Percentiles rank a stretch among this genome's conserved stretches.
Evolutionary conservation across 2,329 filamentous ascomycete species (phyloP).

Genomic region (Monosporascus sp.): DNA sequence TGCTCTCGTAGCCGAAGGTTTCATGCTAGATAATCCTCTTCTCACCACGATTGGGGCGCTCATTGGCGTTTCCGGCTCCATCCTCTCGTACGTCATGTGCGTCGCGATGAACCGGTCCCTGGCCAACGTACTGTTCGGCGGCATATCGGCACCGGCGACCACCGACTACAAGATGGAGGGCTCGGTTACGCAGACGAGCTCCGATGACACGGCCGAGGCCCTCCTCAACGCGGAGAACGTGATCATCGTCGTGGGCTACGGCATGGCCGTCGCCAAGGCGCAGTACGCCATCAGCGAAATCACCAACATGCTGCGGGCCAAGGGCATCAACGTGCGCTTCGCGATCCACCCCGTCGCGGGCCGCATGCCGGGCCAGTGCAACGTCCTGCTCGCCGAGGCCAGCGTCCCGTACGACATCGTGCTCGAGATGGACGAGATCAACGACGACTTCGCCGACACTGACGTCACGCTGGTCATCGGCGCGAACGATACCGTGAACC

Average conservation of each 20-base stretch:
- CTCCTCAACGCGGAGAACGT: constrained; percentile 74
- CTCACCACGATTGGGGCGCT: constrained; percentile 80
- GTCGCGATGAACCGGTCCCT: constrained; percentile 88
- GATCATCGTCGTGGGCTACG: constrained; percentile 87
- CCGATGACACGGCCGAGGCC: constrained; percentile 76
- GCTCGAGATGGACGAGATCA: constrained; percentile 94
- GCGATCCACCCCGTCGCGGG: constrained; percentile 88
- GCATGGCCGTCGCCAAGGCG: constrained; percentile 91
- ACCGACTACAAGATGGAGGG: constrained; percentile 73
- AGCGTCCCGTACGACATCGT: constrained; percentile 88
- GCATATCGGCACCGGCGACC: constrained; percentile 60
- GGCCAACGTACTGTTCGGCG: constrained; percentile 86
- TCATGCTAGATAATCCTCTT: constrained; percentile 85
- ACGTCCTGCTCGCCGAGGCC: constrained; percentile 83
- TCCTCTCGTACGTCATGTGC: constrained; percentile 82
- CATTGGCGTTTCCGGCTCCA: constrained; percentile 84
- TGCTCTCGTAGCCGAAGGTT: constrained; percentile 81
- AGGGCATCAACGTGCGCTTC: constrained; percentile 77
- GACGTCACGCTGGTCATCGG: constrained; percentile 86
- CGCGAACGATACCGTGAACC: constrained; percentile 90
- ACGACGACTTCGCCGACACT: constrained; percentile 82
- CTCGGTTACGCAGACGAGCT: constrained; percentile 67
- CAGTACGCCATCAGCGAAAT: constrained; percentile 89
- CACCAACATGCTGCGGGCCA: constrained; percentile 64
- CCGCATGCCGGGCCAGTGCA: constrained; percentile 90